Percentiles rank a stretch among this genome's conserved stretches.
Conservation (phyloP, 2,329 filamentous ascomycete species). For the Paraconiothyrium sp. region DNA sequence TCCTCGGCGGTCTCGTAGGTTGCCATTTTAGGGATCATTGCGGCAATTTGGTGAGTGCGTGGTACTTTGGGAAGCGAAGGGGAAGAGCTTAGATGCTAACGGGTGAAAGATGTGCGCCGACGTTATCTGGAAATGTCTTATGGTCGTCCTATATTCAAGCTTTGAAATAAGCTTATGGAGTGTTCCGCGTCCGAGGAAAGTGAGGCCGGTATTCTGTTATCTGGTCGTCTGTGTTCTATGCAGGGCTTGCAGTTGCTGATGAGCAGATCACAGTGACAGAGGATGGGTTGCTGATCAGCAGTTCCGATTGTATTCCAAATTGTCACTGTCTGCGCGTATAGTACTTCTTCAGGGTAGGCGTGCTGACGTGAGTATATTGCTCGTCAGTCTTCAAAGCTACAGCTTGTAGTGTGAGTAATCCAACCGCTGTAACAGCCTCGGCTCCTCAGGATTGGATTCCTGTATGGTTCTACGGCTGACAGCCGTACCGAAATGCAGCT, state of each 20-base stretch:
- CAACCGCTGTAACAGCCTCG: too few species aligned
- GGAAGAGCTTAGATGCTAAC: neutral
- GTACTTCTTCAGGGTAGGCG: neutral
- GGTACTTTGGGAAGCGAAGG: neutral
- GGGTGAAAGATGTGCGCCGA: too few species aligned
- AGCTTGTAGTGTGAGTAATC: too few species aligned
- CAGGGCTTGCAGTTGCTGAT: neutral
- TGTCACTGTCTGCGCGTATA: neutral
- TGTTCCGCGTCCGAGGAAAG: neutral
- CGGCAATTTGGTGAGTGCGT: neutral
- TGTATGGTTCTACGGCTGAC: too few species aligned
- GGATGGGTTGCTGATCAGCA: neutral
- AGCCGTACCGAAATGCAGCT: too few species aligned
- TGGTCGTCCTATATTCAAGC: neutral
- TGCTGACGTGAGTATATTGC: neutral
- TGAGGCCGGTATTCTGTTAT: neutral
- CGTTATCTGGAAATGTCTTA: too few species aligned
- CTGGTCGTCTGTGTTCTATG: neutral
- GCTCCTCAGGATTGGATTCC: too few species aligned
- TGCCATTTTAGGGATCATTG: constrained; percentile 4
- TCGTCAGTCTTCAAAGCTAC: neutral
- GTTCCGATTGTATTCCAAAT: neutral
- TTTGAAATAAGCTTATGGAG: neutral
- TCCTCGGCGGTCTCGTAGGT: constrained; percentile 21
- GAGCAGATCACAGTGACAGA: too few species aligned